Evolutionary conservation across 2,329 filamentous ascomycete species (phyloP).

Genomic region (Clonostachys rhizophaga): DNA sequence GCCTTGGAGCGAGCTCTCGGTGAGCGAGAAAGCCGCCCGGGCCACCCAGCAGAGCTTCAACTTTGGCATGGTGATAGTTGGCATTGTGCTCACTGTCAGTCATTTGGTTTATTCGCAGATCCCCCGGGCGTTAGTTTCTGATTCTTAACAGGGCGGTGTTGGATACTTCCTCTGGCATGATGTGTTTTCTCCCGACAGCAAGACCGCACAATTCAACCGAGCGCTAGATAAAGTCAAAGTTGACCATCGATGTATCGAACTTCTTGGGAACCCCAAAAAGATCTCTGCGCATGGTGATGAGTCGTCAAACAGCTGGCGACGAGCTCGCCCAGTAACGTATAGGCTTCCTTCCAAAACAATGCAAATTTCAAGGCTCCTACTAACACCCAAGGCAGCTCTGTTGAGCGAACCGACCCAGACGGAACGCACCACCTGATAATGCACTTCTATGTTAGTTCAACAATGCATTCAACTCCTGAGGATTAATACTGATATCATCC

Average conservation of each 20-base stretch:
- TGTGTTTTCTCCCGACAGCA: slow-evolving; percentile 80
- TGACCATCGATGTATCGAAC: slow-evolving; percentile 63
- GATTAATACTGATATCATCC: slow-evolving; percentile 6
- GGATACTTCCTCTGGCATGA: slow-evolving; percentile 75
- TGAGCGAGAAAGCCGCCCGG: slow-evolving; percentile 73
- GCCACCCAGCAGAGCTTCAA: slow-evolving; percentile 92
- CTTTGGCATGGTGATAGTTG: slow-evolving; percentile 70
- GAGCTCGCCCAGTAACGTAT: slow-evolving; percentile 57
- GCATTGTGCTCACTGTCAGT: slow-evolving; percentile 70
- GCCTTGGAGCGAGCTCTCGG: slow-evolving; percentile 73
- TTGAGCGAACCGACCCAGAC: slow-evolving; percentile 62
- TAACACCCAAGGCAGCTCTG: slow-evolving; percentile 45
- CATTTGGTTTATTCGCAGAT: not conserved
- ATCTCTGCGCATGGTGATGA: slow-evolving; percentile 80
- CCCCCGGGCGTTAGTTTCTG: not conserved
- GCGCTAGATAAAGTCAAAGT: slow-evolving; percentile 75
- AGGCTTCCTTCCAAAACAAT: not conserved
- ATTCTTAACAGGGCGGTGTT: slow-evolving; percentile 59
- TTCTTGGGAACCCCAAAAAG: slow-evolving; percentile 65
- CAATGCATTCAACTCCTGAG: not conserved
- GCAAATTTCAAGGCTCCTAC: not conserved
- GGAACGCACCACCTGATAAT: slow-evolving; percentile 80
- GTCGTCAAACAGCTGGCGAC: slow-evolving; percentile 77
- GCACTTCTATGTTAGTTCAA: slow-evolving; percentile 68
- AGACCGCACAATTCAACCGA: slow-evolving; percentile 83